Conservation (phyloP, 768 basidiomycete genomes). For the Phlegmacium glaucopus region DNA sequence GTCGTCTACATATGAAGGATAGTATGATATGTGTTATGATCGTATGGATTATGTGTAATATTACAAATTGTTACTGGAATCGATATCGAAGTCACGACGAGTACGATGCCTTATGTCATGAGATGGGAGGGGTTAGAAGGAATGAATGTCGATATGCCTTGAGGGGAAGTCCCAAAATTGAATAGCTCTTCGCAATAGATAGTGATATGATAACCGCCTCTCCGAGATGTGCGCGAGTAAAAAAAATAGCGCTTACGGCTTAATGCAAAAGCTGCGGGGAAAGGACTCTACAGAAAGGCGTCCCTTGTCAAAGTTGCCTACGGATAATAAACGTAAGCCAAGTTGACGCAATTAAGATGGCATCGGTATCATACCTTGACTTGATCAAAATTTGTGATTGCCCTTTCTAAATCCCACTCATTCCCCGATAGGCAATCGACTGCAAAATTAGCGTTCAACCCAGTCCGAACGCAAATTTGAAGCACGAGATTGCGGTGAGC, state of each 20-base stretch:
- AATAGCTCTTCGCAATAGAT: not conserved
- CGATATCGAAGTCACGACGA: not conserved
- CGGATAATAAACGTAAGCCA: conserved; percentile 8
- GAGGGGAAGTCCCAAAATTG: conserved; percentile 3
- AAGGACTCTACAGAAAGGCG: conserved; percentile 42
- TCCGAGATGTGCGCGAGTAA: conserved; percentile 6
- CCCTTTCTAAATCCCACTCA: conserved; percentile 78
- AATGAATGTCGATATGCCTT: not conserved
- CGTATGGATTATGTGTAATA: not conserved
- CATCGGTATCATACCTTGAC: conserved; percentile 64
- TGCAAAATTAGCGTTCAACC: conserved; percentile 75
- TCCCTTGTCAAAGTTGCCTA: conserved; percentile 52
- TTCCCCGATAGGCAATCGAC: conserved; percentile 85
- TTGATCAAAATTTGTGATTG: conserved; percentile 81
- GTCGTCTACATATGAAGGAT: not conserved
- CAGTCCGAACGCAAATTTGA: conserved; percentile 68
- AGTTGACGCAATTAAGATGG: not conserved
- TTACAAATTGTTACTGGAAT: not conserved
- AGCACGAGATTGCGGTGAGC: conserved; percentile 67
- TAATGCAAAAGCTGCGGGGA: not conserved
- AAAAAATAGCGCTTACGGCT: not conserved
- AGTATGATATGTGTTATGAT: not conserved
- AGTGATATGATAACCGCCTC: not conserved
- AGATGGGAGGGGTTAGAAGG: not conserved
- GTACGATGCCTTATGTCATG: not conserved